A percentile compares a stretch with the other conserved stretches of the same genome.
These are phyloP conservation scores for Clarkia xantiana DNA, from an alignment of 345 rosid species.

Conservation along the genomic window DNA sequence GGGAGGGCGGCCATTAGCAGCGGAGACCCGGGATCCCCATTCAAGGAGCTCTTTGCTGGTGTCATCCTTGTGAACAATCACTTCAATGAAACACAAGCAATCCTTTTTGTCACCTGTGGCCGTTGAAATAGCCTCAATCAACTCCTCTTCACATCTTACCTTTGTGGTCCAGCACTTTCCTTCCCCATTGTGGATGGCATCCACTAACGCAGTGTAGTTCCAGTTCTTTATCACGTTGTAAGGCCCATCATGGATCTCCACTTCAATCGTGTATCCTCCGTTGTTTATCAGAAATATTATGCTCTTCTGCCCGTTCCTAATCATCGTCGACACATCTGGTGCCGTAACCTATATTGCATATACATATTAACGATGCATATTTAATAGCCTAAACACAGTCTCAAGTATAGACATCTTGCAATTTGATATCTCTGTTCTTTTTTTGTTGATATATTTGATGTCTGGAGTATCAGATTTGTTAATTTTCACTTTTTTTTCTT, in stretches of 20 bases:
- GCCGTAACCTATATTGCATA: conserved; percentile 19
- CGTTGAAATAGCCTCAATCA: conserved; percentile 22
- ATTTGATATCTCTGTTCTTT: too few species aligned
- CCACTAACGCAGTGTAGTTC: conserved; percentile 19
- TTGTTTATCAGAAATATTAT: conserved; percentile 24
- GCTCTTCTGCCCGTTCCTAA: conserved; percentile 18
- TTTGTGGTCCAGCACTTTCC: conserved; percentile 30
- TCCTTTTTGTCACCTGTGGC: conserved; percentile 26
- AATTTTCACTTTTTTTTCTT: too few species aligned
- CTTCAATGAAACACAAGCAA: conserved; percentile 39
- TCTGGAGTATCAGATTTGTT: too few species aligned
- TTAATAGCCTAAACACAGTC: neutral
- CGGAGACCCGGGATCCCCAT: conserved; percentile 43
- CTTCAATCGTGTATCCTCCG: conserved; percentile 26
- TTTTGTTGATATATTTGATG: too few species aligned
- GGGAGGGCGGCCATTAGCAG: conserved; percentile 39
- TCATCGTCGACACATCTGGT: conserved; percentile 29
- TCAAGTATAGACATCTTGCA: too few species aligned
- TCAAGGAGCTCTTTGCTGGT: conserved; percentile 39
- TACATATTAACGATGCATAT: neutral
- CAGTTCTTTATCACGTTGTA: conserved; percentile 24
- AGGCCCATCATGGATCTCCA: conserved; percentile 25
- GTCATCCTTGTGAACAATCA: conserved; percentile 41
- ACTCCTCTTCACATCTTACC: conserved; percentile 15
- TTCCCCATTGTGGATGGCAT: conserved; percentile 22